phyloP scores from a whole-genome alignment of 2,329 filamentous ascomycete genomes.

The Calonectria montana region DNA sequence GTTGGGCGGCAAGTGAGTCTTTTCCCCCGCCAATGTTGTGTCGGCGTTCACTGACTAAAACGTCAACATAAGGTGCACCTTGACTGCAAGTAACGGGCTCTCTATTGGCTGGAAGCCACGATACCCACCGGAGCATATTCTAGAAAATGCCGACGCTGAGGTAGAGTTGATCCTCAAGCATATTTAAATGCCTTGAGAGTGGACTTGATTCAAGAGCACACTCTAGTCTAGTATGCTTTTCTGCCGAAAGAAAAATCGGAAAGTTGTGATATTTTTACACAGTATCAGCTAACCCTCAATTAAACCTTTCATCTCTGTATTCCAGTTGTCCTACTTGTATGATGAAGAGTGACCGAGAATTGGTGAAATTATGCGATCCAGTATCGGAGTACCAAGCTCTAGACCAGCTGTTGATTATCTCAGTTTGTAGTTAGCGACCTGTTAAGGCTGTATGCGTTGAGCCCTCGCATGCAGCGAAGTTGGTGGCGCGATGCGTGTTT shows the following conservation, averaged over 20 bases:
- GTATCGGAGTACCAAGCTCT: too few species aligned
- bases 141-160: conserved; percentile 58
- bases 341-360: too few species aligned
- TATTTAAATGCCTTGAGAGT: not conserved
- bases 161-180: conserved; percentile 47
- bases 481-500: too few species aligned
- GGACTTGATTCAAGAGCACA: not conserved
- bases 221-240: not conserved
- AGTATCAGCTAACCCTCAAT: too few species aligned
- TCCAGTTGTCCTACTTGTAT: too few species aligned
- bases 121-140: conserved; percentile 56
- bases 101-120: conserved; percentile 62
- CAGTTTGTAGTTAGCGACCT: too few species aligned
- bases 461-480: too few species aligned
- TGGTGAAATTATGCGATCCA: too few species aligned
- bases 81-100: conserved; percentile 53
- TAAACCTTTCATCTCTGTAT: too few species aligned
- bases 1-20: conserved; percentile 16
- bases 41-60: conserved; percentile 50
- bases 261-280: too few species aligned
- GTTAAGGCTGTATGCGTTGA: too few species aligned
- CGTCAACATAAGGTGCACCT: conserved; percentile 48
- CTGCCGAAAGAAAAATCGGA: not conserved
- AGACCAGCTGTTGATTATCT: too few species aligned
- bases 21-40: not conserved